Evolutionary conservation across 148 eudicot species (phyloP), one percentile per base, ranked within the genome.

Genomic region (Silene latifolia): DNA sequence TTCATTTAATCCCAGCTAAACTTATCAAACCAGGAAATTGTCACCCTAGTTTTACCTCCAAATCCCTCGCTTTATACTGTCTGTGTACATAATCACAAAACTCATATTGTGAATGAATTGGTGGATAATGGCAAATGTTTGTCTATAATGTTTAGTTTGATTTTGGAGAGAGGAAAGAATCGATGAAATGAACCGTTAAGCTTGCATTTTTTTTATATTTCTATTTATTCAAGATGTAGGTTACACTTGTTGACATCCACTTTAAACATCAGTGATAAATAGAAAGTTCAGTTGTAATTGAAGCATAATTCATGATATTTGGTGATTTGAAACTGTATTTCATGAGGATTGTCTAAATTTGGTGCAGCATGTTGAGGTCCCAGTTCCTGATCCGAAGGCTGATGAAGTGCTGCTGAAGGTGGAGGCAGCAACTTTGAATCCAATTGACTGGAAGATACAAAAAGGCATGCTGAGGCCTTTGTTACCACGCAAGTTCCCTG

Each of bases 381-480:
- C 94, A 63, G 72, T 91, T 69, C 98, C 97, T 69, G 83, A 69
- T 66, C 92, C 97, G 8, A 85, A 73, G 29, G 76, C 79, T 60
- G 91, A 80, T 75, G 94, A 93, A 72, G 85, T 91, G 68, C 80
- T 93, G 69, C 32, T 93, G 8, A 93, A 89, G 72, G 46, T 93
- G 74, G 94, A 93, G 82, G 98, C 98, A 42, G 82, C 83, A 23
- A 86, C 88, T 72, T 63, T 93, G 25, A 93, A 93, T 79, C 97
- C 97, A 8, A 4, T 82, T 76, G 97, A 93, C 77, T 89, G 91
- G 87, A 93, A 88, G 75, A 83, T 90, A 32, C 91, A 91, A 80
- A 83, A 82, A 65, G 90, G 91, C 72, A 18, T 79, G 72, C 59
- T 84, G 6, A 81, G 92, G 54, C 97, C 91, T 18, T 1, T 80